A percentile compares a stretch with the other conserved stretches of the same genome.
These are phyloP conservation scores for Candida ipomoeae DNA, from an alignment of 805 yeast genomes.

Conservation along the genomic window DNA sequence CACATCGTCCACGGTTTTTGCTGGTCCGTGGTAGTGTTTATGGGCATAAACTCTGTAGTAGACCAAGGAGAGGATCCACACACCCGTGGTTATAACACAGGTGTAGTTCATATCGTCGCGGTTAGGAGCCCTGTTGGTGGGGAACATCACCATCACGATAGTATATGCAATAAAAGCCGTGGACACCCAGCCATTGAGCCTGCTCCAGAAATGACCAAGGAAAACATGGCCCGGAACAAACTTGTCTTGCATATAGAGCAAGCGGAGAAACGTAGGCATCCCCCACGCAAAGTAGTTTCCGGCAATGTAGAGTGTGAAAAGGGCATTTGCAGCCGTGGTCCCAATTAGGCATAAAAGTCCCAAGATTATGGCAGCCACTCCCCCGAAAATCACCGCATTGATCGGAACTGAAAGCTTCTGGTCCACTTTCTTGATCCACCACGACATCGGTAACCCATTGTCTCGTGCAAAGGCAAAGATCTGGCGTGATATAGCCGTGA, in stretches of 20 bases:
- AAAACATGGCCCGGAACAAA: slow-evolving; percentile 67
- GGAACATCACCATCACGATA: slow-evolving; percentile 60
- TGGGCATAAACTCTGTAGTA: slow-evolving; percentile 53
- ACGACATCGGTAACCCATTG: slow-evolving; percentile 59
- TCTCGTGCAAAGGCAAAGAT: slow-evolving; percentile 76
- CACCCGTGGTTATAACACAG: slow-evolving; percentile 57
- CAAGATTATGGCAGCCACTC: slow-evolving; percentile 44
- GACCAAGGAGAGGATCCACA: slow-evolving; percentile 49
- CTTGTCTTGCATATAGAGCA: slow-evolving; percentile 42
- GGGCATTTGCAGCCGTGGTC: slow-evolving; percentile 59
- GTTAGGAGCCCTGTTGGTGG: slow-evolving; percentile 40
- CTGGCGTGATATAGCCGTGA: slow-evolving; percentile 65
- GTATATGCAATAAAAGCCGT: slow-evolving; percentile 49
- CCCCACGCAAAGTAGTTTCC: slow-evolving; percentile 65
- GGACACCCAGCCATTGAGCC: slow-evolving; percentile 43
- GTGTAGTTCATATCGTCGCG: slow-evolving; percentile 64
- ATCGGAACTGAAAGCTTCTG: slow-evolving; percentile 57
- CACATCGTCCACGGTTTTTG: slow-evolving; percentile 21
- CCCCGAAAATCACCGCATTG: slow-evolving; percentile 50
- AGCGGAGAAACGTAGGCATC: slow-evolving; percentile 48
- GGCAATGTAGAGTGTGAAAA: slow-evolving; percentile 60
- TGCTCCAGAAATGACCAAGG: slow-evolving; percentile 48
- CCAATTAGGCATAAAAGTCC: slow-evolving; percentile 60
- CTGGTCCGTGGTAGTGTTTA: slow-evolving; percentile 56
- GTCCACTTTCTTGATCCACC: slow-evolving; percentile 53